These are phyloP conservation scores for Saitoella complicata DNA, from an alignment of 805 yeast genomes.

Conservation along the genomic window DNA sequence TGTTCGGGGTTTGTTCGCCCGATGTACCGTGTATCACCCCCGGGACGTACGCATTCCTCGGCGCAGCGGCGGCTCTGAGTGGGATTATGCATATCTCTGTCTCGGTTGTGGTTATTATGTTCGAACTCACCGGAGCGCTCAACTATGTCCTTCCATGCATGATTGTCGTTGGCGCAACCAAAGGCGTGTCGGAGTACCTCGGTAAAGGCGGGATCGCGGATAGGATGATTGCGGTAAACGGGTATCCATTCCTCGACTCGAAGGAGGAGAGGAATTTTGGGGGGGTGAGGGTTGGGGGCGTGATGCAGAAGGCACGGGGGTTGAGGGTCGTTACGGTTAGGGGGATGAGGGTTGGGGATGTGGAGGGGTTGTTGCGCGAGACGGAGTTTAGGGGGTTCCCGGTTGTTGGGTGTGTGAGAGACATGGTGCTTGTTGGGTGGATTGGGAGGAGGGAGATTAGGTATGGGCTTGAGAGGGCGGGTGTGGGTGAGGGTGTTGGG, in stretches of 20 bases:
- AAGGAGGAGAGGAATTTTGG: constrained; percentile 52
- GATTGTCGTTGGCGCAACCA: constrained; percentile 86
- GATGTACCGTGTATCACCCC: constrained; percentile 58
- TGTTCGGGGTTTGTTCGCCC: constrained; percentile 27
- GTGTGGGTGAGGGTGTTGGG: constrained; percentile 1
- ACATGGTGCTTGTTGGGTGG: constrained; percentile 20
- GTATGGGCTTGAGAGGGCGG: constrained; percentile 7
- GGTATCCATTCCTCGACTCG: constrained; percentile 60
- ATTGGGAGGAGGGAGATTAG: constrained; percentile 17
- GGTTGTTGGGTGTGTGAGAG: constrained; percentile 19
- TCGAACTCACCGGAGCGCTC: constrained; percentile 90
- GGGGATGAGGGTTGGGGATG: constrained; percentile 1
- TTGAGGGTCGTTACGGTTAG: constrained; percentile 13
- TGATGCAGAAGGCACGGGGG: constrained; percentile 39
- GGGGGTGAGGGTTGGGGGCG: constrained; percentile 30
- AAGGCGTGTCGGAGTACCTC: constrained; percentile 56
- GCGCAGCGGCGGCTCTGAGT: constrained; percentile 88
- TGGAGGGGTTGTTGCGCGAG: constrained; percentile 9
- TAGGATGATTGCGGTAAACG: constrained; percentile 79
- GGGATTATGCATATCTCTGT: constrained; percentile 90
- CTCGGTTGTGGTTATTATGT: constrained; percentile 88
- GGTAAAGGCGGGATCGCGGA: constrained; percentile 90
- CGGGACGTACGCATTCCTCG: constrained; percentile 88
- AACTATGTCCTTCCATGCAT: constrained; percentile 85
- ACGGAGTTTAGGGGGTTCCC: constrained; percentile 23